These are phyloP conservation scores for Russula sp. DNA, from an alignment of 768 basidiomycete species.

Conservation along the genomic window DNA sequence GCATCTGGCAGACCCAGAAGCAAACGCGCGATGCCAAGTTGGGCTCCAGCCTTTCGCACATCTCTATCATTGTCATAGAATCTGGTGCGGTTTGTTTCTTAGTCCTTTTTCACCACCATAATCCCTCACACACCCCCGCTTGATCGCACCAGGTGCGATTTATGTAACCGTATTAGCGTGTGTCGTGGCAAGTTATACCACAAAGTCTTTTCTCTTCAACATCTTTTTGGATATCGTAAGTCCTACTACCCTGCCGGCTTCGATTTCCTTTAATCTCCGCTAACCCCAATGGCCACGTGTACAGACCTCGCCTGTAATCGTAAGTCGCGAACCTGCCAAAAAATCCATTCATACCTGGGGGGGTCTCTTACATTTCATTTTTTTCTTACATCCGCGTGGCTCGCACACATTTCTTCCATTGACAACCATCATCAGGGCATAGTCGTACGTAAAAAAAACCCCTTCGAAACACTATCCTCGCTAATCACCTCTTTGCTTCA, in stretches of 20 bases:
- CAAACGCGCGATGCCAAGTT: constrained; percentile 20
- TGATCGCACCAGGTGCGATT: constrained; percentile 7
- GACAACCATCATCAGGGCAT: constrained; percentile 9
- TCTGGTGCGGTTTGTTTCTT: constrained; percentile 10
- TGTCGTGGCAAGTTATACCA: constrained; percentile 3
- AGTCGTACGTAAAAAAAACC: constrained; percentile 19
- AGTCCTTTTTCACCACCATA: background rate
- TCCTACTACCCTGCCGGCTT: background rate
- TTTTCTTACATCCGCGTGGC: background rate
- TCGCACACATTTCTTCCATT: background rate
- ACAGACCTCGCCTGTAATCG: constrained; percentile 19
- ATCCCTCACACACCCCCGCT: background rate
- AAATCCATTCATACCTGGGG: background rate
- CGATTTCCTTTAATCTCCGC: constrained; percentile 4
- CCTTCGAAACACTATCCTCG: background rate
- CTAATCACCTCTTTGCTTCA: background rate
- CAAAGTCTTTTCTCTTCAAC: constrained; percentile 12
- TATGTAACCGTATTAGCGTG: constrained; percentile 7
- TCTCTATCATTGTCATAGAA: constrained; percentile 16
- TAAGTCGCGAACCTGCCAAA: constrained; percentile 8
- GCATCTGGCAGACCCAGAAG: constrained; percentile 16
- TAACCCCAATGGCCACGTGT: background rate
- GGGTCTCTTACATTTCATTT: background rate
- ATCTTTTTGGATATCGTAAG: constrained; percentile 19
- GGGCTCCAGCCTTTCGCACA: constrained; percentile 12